Percentiles rank a stretch among this genome's conserved stretches.
Evolutionary conservation across 2,329 filamentous ascomycete genomes (phyloP).

Genomic region (Pezicula neosporulosa): DNA sequence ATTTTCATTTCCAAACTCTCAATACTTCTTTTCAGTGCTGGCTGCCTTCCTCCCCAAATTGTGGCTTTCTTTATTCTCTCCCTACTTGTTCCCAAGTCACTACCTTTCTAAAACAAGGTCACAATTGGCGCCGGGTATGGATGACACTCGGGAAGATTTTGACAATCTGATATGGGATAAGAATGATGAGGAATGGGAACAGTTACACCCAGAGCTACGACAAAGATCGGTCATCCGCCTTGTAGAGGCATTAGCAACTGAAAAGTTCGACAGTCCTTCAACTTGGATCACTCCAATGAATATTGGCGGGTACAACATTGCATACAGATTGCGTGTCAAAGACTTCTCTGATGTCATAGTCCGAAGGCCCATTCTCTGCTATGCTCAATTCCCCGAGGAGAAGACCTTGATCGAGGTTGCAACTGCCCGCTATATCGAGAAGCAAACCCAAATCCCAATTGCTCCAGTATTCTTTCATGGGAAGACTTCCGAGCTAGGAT

Average conservation of each 20-base stretch:
- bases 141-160: constrained; percentile 2
- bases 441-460: constrained; percentile 1
- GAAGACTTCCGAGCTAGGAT: not conserved
- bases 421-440: not conserved
- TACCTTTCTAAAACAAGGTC: not conserved
- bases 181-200: constrained; percentile 2
- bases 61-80: not conserved
- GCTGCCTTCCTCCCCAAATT: not conserved
- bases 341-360: not conserved
- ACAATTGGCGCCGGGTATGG: not conserved
- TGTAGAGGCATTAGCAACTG: constrained; percentile 3
- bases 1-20: not conserved
- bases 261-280: constrained; percentile 1
- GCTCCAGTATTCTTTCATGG: not conserved
- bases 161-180: constrained; percentile 2
- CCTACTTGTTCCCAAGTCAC: not conserved
- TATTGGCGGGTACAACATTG: constrained; percentile 3
- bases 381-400: constrained; percentile 1
- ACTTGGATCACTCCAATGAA: constrained; percentile 2
- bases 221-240: not conserved
- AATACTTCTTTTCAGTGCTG: not conserved
- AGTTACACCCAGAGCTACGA: constrained; percentile 1
- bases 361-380: not conserved
- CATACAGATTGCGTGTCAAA: constrained; percentile 3
- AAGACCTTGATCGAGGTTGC: constrained; percentile 2